Evolutionary conservation across 2,329 filamentous ascomycete genomes (phyloP).

Genomic region (Penicillium sp.): DNA sequence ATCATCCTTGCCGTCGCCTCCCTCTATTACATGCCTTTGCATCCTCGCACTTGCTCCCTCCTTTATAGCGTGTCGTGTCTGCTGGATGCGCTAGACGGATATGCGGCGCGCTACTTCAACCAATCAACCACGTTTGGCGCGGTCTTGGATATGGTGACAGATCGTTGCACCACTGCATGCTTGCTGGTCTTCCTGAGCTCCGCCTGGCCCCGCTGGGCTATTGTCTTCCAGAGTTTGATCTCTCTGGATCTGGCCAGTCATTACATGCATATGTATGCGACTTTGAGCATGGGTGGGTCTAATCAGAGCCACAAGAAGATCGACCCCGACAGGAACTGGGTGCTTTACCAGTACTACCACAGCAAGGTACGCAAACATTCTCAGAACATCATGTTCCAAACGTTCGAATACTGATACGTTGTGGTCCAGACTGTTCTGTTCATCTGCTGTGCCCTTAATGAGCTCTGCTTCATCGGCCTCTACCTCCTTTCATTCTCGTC

Average conservation of each 20-base stretch:
- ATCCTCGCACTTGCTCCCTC: slow-evolving; percentile 88
- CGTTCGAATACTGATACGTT: slow-evolving; percentile 6
- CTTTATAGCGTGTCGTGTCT: slow-evolving; percentile 87
- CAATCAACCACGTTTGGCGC: slow-evolving; percentile 95
- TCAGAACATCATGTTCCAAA: slow-evolving; percentile 1
- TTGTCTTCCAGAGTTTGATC: slow-evolving; percentile 90
- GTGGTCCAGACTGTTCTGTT: slow-evolving; percentile 72
- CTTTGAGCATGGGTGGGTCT: slow-evolving; percentile 75
- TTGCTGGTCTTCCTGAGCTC: slow-evolving; percentile 90
- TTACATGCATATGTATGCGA: slow-evolving; percentile 99
- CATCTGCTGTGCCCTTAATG: slow-evolving; percentile 81
- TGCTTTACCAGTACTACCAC: slow-evolving; percentile 93
- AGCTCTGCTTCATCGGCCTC: slow-evolving; percentile 95
- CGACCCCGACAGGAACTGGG: slow-evolving; percentile 76
- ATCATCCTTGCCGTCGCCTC: slow-evolving; percentile 80
- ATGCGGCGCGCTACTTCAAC: slow-evolving; percentile 78
- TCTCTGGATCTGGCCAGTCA: slow-evolving; percentile 89
- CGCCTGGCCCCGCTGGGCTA: slow-evolving; percentile 88
- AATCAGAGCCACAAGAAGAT: slow-evolving; percentile 87
- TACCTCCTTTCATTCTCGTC: slow-evolving; percentile 97
- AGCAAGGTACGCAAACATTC: slow-evolving; percentile 64
- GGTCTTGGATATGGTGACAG: slow-evolving; percentile 97
- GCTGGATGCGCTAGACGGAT: slow-evolving; percentile 89
- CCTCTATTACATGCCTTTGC: slow-evolving; percentile 97
- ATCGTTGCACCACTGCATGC: slow-evolving; percentile 93